Evolutionary conservation across 2,329 filamentous ascomycete genomes (phyloP), one percentile per base, ranked within the genome.

Genomic region (Lachnellula arida): DNA sequence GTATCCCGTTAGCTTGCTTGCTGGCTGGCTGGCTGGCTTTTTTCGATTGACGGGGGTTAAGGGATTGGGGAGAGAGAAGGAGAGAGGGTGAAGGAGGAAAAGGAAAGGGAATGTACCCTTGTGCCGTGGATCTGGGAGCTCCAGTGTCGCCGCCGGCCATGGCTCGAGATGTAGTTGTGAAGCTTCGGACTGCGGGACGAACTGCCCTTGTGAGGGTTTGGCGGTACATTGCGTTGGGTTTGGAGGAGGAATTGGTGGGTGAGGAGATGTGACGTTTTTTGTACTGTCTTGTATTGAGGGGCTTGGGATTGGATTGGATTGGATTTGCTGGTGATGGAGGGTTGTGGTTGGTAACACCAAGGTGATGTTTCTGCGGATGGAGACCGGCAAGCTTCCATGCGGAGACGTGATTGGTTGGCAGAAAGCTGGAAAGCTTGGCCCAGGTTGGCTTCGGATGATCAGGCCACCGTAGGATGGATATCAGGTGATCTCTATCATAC

Each of bases 141-240:
- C 69, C 69, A 57, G 67, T 68, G 71, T 91, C 88, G 62, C 88
- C 89, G 65, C 81, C 86, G 59, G 72, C 75, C 83, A 90, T 88
- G 70, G 74, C 59, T 62, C 67, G 60, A 51, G 65, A 61, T 50
- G 65, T 67, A 50, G 64, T 67, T 22, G 63, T 65, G 61, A 70
- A 71, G 60, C 91, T 78, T 69, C 70, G 73, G 69, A 73, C 75
- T 65, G 64, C 64, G 57, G 68, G 68, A 44, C 69, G 65, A 49
- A 81, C 75, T 67, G 82, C 78, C 70, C 80, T 77, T 68, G 78
- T 71, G 64, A 77, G 70, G 61, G 78, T 77, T 67, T 78, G 73
- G 71, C 87, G 85, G 69, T 89, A 80, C 88, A 92, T 91, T 55
- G 62, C 80, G 68, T 52, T 49, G 57, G 58, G 55, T 55, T 60